Base-by-base conservation (phyloP, 1,139 yeast genomes). In the Lodderomyces margitis region DNA sequence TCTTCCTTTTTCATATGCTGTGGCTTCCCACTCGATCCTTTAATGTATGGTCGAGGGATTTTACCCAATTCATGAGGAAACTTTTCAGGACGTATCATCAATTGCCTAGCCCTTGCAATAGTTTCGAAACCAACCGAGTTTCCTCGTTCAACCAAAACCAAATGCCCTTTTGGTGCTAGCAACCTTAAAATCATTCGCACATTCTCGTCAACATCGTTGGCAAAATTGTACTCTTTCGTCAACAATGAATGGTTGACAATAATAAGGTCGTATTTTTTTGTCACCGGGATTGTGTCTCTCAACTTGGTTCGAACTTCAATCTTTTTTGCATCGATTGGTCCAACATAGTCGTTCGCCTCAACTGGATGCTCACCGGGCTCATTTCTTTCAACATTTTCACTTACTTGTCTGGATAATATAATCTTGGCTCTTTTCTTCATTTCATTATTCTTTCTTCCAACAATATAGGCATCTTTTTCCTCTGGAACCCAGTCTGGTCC, bases 101-200 rank as follows among this genome's bases (percentile, higher is more conserved):
- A 62, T 60, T 92, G 96, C 54, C 98, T 74, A 1, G 98, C 97
- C 43, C 96, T 74, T 0, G 96, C 95, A 46, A 89, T 75, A 5
- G 82, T 74, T 61, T 92, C 98, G 57, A 88, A 88, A 0, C 98
- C 98, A 28, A 82, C 61, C 0, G 97, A 87, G 44, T 86, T 87
- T 2, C 98, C 98, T 50, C 97, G 74, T 64, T 92, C 98, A 2
- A 91, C 67, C 6, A 92, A 61, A 1, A 88, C 81, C 15, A 91
- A 62, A 45, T 83, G 82, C 0, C 98, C 98, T 11, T 79, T 79
- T 0, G 96, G 96, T 10, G 79, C 74, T 36, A 89, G 64, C 21
- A 86, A 63, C 15, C 74, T 69, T 24, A 88, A 67, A 34, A 85
- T 68, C 50, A 75, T 73, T 44, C 81, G 78, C n/a, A 87, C 56